Base-by-base conservation (phyloP, 179 eudicot genomes). In the Amaranthus tricolor region DNA sequence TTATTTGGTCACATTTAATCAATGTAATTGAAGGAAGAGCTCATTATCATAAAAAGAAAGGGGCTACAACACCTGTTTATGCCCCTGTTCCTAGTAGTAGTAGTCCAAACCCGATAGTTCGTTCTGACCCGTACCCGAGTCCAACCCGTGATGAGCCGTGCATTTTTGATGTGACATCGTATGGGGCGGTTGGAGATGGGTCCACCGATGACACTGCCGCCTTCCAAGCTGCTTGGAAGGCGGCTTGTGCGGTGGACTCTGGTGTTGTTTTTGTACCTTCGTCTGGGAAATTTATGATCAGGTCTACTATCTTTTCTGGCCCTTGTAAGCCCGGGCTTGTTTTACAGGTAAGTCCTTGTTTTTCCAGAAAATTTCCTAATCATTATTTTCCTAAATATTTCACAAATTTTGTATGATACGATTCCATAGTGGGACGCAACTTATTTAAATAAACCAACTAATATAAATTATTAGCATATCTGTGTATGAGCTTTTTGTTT, bases 181-280 rank as follows among this genome's bases (percentile, higher is more conserved):
- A 71, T 10, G 97, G 99, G 31, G 99, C 99, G 7, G 86, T 83
- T 1, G 99, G 99, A 5, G 98, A 95, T 71, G 98, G 98, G 2
- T 55, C 68, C 1, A 82, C 77, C 0, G 99, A 93, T 20, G 99
- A 95, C 82, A 95, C 96, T 4, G 82, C 81, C 1, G 93, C 99
- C 5, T 93, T 95, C 64, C 59, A 71, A 75, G 76, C 73, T 0
- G 94, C 99, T 3, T 95, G 99, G 99, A 93, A 93, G 81, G 97
- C 84, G 6, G 98, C 99, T 1, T 95, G 99, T 66, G 91, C 89
- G 5, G 94, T 85, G 10, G 93, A 93, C 54, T 83, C 87, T 7
- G 89, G 79, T 7, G 86, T 91, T 13, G 11, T 95, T 51, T 77
- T 87, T 74, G 91, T 64, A 57, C 98, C 99, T n/a, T 48, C 90